Evolutionary conservation across 2,329 filamentous ascomycete genomes (phyloP), one percentile per base, ranked within the genome.

Genomic region (Diplocarpon mali): DNA sequence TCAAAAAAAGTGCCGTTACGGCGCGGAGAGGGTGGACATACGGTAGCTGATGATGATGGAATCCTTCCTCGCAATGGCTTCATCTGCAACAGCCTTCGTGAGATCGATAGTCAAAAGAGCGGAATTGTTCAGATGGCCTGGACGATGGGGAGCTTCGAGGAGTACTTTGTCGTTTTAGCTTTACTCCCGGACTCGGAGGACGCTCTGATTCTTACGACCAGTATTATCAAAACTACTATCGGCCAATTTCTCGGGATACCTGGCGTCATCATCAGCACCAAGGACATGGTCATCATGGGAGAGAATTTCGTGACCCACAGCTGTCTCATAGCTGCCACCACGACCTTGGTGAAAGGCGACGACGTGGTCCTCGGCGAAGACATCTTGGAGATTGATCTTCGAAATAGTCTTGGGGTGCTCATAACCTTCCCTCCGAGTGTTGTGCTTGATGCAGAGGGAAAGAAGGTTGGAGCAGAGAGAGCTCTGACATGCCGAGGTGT

Each of bases 191-290:
- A 32, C 15, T 35, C 16, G 2, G 14, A 17, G 14, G 5, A 35
- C 5, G 13, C 3, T 17, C 9, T 7, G 34, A 5, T n/a, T 48
- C 58, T 40, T 62, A 77, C 76, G 64, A 44, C 92, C 92, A n/a
- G 93, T 95, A 60, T 98, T 98, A 63, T 98, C 92, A 75, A 89
- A 98, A 53, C 83, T 80, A 56, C 81, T 82, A 61, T 96, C 92
- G 9, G 92, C 92, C 35, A 95, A 71, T 48, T 79, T 78, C 61
- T 93, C 86, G 0, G 92, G 92, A 62, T 95, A 98, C 48, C 88
- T 92, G 52, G 46, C 20, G 7, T 24, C 20, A 24, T 3, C 3
- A 24, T 24, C 20, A 24, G 20, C 20, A 24, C 7, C 20, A 24
- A 24, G 20, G 20, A 24, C 20, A 24, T 7, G 20, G 7, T n/a